Evolutionary conservation across 2,329 filamentous ascomycete species (phyloP), one percentile per base, ranked within the genome.

Genomic region (Colletotrichum liaoningense): DNA sequence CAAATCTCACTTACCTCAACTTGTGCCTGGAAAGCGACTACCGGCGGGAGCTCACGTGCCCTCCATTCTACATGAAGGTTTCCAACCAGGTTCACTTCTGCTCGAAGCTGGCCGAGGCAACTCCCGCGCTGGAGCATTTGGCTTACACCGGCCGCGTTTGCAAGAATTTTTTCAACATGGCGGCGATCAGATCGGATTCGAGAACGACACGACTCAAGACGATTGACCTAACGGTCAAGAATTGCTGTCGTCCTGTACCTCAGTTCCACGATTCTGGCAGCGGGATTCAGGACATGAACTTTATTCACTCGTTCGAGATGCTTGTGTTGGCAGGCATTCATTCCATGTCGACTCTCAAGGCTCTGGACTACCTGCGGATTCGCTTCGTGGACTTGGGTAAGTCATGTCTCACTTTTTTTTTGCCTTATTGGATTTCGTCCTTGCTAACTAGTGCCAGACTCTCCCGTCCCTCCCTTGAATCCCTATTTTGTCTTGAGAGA

Each of bases 61-160:
- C 91, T 3, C 81, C 87, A 1, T 93, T 91, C 76, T 92, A 89
- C 77, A 83, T 86, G 76, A 93, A 92, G 79, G 88, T 92, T 24
- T 84, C 86, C 24, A 86, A 87, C 73, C 84, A 86, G 69, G 85
- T 90, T 22, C 92, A 94, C 80, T 90, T 94, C 73, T 95, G 93
- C 56, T 72, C 72, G 22, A 65, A 63, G 16, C 83, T 95, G 76
- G 93, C 91, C 2, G 84, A 87, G 52, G 86, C 91, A 0, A 85
- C 91, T 1, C 90, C 89, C 1, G 86, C 86, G 0, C 82, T 95
- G 22, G 91, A 94, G 79, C 91, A 93, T 73, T 85, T 95, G 58
- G 88, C 91, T 0, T 95, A 93, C 78, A 94, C 93, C 0, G 93
- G 93, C 3, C 90, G 93, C 70, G 85, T 94, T 26, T 95, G 93